Conservation (phyloP, 2,329 filamentous ascomycete species). For the Cladorrhinum sp. region DNA sequence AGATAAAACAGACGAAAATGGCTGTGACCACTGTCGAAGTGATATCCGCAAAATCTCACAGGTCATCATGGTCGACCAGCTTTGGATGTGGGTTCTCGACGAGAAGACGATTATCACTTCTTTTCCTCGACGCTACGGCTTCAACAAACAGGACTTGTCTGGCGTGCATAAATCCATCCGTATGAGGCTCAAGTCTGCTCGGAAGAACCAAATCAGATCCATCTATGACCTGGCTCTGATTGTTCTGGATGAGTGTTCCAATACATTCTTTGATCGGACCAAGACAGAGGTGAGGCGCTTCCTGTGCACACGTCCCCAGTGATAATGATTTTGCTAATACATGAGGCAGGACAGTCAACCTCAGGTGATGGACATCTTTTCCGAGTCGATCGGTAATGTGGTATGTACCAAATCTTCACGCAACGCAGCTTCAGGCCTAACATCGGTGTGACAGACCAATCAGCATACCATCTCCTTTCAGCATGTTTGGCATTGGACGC, state of each 20-base stretch:
- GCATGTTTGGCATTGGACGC: slow-evolving; percentile 37
- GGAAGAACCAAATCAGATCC: slow-evolving; percentile 18
- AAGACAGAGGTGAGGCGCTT: slow-evolving; percentile 9
- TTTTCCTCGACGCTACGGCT: slow-evolving; percentile 39
- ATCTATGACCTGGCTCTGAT: slow-evolving; percentile 25
- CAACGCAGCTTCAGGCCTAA: no score
- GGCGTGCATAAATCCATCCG: slow-evolving; percentile 25
- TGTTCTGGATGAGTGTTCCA: slow-evolving; percentile 22
- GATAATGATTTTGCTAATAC: not conserved
- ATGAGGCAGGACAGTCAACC: slow-evolving; percentile 29
- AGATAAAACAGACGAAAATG: slow-evolving; percentile 10
- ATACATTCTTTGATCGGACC: slow-evolving; percentile 24
- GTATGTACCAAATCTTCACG: slow-evolving; percentile 35
- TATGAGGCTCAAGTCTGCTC: slow-evolving; percentile 7
- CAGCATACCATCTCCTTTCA: slow-evolving; percentile 31
- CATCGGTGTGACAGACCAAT: not conserved
- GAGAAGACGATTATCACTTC: slow-evolving; percentile 31
- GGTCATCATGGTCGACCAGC: slow-evolving; percentile 33
- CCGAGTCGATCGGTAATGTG: slow-evolving; percentile 39
- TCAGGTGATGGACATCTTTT: slow-evolving; percentile 41
- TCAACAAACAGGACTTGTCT: slow-evolving; percentile 32
- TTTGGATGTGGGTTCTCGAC: slow-evolving; percentile 35
- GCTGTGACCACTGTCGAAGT: slow-evolving; percentile 27
- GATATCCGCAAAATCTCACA: slow-evolving; percentile 28
- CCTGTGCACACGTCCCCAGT: not conserved